Conservation (phyloP, 2,329 filamentous ascomycete genomes). For the Colletotrichum sp. region DNA sequence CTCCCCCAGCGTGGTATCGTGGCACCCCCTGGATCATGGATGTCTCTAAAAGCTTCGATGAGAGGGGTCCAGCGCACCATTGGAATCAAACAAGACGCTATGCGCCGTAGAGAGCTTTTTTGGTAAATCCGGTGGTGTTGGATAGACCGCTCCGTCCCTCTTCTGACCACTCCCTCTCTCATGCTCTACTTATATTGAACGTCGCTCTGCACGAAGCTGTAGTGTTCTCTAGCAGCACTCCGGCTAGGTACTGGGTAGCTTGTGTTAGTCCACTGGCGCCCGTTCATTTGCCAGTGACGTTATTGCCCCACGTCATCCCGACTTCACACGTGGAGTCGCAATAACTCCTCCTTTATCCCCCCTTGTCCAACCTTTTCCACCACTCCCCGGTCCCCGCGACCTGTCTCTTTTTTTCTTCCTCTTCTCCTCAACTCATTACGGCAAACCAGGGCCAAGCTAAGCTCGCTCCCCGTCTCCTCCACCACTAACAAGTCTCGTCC, state of each 20-base stretch:
- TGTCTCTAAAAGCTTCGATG: slow-evolving; percentile 1
- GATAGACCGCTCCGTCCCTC: background rate
- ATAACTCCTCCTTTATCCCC: background rate
- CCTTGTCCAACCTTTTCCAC: background rate
- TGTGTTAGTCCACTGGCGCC: background rate
- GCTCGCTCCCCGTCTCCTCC: background rate
- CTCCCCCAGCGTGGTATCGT: background rate
- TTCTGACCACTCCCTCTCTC: background rate
- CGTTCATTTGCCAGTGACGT: slow-evolving; percentile 15
- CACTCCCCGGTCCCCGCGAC: background rate
- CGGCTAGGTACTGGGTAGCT: background rate
- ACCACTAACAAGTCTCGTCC: background rate
- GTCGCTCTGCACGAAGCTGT: background rate
- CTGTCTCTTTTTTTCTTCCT: background rate
- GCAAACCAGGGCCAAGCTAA: background rate
- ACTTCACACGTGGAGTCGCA: slow-evolving; percentile 18
- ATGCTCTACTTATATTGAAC: background rate
- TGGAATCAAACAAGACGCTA: background rate
- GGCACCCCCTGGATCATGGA: background rate
- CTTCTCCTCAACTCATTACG: background rate
- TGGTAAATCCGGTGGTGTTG: background rate
- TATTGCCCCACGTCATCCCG: slow-evolving; percentile 11
- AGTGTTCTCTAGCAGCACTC: background rate
- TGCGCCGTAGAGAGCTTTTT: background rate
- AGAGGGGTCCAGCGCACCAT: background rate